Percentiles rank a stretch among this genome's conserved stretches.
Conservation (phyloP, 495 filamentous ascomycete species). For the Peziza echinospora region DNA sequence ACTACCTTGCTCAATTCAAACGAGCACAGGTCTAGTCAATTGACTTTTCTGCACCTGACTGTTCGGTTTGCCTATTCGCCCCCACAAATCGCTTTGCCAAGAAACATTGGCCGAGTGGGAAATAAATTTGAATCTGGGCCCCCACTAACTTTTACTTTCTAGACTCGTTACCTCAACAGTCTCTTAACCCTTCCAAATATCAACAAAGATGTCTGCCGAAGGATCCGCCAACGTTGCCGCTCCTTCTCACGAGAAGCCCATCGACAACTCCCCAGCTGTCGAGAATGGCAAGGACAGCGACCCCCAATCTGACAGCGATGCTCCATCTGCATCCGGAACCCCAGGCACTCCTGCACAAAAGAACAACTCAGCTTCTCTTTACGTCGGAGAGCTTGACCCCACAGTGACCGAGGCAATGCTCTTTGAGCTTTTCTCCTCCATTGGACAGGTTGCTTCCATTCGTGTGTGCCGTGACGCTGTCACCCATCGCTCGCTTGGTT, state of each 20-base stretch:
- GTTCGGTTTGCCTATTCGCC: no score
- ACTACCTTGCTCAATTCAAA: no score
- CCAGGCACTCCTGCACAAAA: constrained; percentile 46
- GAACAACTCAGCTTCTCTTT: constrained; percentile 88
- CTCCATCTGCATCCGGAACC: constrained; percentile 40
- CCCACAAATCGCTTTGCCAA: no score
- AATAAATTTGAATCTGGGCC: no score
- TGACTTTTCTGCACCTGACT: no score
- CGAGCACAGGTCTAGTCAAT: no score
- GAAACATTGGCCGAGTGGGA: no score
- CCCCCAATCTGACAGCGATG: constrained; percentile 37
- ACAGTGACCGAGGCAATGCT: constrained; percentile 99
- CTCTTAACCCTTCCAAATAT: no score
- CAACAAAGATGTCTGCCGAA: constrained; percentile 40
- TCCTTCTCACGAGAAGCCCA: constrained; percentile 43
- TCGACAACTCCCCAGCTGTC: constrained; percentile 36
- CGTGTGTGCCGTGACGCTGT: constrained; percentile 98
- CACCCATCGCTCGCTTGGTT: constrained; percentile 93
- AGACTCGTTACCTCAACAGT: no score
- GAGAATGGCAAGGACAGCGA: constrained; percentile 12
- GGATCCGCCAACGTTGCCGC: constrained; percentile 32
- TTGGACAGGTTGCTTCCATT: constrained; percentile 96
- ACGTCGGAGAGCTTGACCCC: constrained; percentile 93
- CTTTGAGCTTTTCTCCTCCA: constrained; percentile 99
- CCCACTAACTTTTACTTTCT: no score